phyloP scores from a whole-genome alignment of 2,329 filamentous ascomycete species.

The Orbilia quercus region DNA sequence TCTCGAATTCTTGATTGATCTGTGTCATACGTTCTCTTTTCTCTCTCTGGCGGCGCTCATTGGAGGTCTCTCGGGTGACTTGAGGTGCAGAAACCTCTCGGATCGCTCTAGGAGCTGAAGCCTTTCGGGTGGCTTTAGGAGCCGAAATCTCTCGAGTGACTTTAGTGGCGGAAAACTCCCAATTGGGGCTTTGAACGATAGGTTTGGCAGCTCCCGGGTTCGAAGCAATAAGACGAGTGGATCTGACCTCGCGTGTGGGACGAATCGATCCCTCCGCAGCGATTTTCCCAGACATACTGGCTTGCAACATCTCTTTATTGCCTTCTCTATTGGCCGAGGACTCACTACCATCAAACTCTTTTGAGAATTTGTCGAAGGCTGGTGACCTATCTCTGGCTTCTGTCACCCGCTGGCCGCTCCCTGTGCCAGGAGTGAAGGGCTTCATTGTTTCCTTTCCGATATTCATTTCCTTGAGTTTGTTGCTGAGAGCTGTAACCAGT shows the following conservation, averaged over 20 bases:
- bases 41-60: conserved; percentile 38
- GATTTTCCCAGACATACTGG: too few relatives aligned
- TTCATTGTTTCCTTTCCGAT: not conserved
- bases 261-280: too few relatives aligned
- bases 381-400: not conserved
- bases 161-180: too few relatives aligned
- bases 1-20: conserved; percentile 27
- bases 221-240: too few relatives aligned
- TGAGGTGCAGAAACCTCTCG: too few relatives aligned
- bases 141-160: too few relatives aligned
- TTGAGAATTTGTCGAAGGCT: not conserved
- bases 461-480: not conserved
- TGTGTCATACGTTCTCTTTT: conserved; percentile 43
- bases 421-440: not conserved
- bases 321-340: not conserved
- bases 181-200: too few relatives aligned
- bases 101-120: too few relatives aligned
- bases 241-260: too few relatives aligned
- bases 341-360: not conserved
- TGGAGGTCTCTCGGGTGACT: conserved; percentile 19
- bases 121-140: too few relatives aligned
- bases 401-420: not conserved
- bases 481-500: not conserved
- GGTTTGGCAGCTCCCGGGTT: too few relatives aligned
- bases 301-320: too few relatives aligned